Base-by-base conservation (phyloP, 352 stramenopile genomes). In the Phytophthora agathidicida region DNA sequence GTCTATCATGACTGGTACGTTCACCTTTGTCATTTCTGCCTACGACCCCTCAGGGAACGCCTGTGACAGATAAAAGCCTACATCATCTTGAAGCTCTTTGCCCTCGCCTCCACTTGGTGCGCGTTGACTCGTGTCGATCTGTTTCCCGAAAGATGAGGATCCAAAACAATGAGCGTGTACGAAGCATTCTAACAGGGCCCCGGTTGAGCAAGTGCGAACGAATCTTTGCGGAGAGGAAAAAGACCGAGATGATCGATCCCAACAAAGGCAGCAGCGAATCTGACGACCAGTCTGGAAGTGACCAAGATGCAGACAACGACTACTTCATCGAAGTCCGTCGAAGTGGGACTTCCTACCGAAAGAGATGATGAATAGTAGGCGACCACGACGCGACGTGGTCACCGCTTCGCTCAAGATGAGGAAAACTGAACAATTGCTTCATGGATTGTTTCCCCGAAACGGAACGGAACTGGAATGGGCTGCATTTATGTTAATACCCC, bases 61-160 rank as follows among this genome's bases (percentile, higher is more conserved):
- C 45, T 13, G 65, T 88, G 31, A 83, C 78, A 19, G 77, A 90
- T 24, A 42, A 37, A 16, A 75, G 73, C 20, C 46, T 92, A 0
- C 13, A 65, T 9, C 65, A 55, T 14, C 44, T 92, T 27, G 66
- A 89, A 49, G 32, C 56, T 4, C 54, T 53, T 16, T 87, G 76
- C 28, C 31, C 59, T 27, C 49, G 45, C 3, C 61, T 91, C 46
- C 68, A 67, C 3, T 73, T 89, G 58, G 59, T 91, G n/a, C 77
- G 79, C 3, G 43, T 91, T 19, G 82, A 91, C 54, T 91, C 79
- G 38, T 91, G 82, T 48, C 77, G 83, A 4, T 82, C 77, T 27
- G 65, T 91, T 14, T 88, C 82, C 1, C 73, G 80, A 24, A 68
- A 72, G 10, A 55, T 82, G 45, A 80, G 80, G 7, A 49, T 50